Evolutionary conservation across 2,329 filamentous ascomycete genomes (phyloP), one percentile per base, ranked within the genome.

Genomic region (Colletotrichum orbiculare): DNA sequence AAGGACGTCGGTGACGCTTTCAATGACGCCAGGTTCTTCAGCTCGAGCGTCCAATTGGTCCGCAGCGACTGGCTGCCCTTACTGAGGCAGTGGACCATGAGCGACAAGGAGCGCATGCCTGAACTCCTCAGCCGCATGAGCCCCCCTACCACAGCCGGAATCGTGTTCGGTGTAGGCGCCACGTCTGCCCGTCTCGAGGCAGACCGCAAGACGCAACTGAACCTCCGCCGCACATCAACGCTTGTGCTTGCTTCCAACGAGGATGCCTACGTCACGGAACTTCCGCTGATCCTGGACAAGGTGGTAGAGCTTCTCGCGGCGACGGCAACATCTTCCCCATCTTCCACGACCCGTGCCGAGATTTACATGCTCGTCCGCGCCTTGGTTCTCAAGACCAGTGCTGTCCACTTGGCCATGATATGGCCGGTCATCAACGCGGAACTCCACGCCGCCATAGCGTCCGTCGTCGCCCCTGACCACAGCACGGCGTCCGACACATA

Each of bases 121-220:
- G 96, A 99, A 67, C 82, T 97, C 4, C 79, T 98, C 8, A 83
- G 87, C 42, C 90, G 93, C 17, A 86, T 99, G 67, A 89, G 89
- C 6, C 87, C 94, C 4, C 96, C 96, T 6, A 93, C 94, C 1
- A 95, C 94, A 12, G 96, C 96, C 0, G 96, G 96, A 8, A 96
- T 99, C 70, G 95, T 99, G 75, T 99, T 99, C 73, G 96, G 96
- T n/a, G 96, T 99, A 0, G 96, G 96, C 10, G 96, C 96, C 7
- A 94, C 93, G 25, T 96, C 94, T 47, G 96, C 96, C 41, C 87
- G 96, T 64, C 86, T 96, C n/a, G 96, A 99, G 78, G 94, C 96
- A 6, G 96, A 99, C 77, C 90, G 94, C 63, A 96, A 91, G 78
- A 94, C 94, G 1, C 95, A 98, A 77, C 85, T 97, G 37, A 97